A percentile compares a stretch with the other conserved stretches of the same genome.
These are phyloP conservation scores for Massarina eburnea DNA, from an alignment of 2,329 filamentous ascomycete genomes.

Conservation along the genomic window DNA sequence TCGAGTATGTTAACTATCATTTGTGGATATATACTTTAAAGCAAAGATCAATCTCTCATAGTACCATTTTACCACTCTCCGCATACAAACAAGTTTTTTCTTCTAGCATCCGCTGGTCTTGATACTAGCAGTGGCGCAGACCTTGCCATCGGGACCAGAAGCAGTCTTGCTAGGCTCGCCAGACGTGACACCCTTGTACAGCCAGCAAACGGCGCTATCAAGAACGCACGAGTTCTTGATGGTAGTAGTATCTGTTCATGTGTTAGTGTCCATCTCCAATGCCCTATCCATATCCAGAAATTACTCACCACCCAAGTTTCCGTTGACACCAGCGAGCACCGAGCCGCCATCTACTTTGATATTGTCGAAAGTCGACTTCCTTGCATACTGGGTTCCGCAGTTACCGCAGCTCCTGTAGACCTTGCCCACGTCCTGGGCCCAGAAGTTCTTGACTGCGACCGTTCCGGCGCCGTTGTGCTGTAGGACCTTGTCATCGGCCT, in stretches of 20 bases:
- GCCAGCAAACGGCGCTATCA: conserved; percentile 26
- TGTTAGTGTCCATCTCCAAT: background rate
- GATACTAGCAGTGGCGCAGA: conserved; percentile 27
- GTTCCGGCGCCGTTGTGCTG: conserved; percentile 39
- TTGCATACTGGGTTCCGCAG: conserved; percentile 28
- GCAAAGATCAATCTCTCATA: background rate
- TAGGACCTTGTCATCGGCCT: conserved; percentile 34
- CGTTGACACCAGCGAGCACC: conserved; percentile 32
- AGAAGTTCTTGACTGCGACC: conserved; percentile 37
- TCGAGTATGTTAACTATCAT: too few species aligned
- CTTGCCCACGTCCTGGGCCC: conserved; percentile 31
- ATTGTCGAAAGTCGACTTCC: conserved; percentile 27
- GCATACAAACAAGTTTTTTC: background rate
- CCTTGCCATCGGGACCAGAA: conserved; percentile 28
- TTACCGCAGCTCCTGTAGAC: conserved; percentile 36
- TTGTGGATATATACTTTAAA: conserved; percentile 2
- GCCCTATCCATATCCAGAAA: background rate
- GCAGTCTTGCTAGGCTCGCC: conserved; percentile 33
- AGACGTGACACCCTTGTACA: conserved; percentile 31
- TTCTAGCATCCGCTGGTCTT: conserved; percentile 26
- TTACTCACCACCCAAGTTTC: conserved; percentile 30
- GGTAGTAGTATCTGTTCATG: conserved; percentile 19
- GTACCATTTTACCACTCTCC: background rate
- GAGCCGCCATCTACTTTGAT: conserved; percentile 21
- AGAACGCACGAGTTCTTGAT: conserved; percentile 30